These are phyloP conservation scores for Fallopia convolvulus DNA, from an alignment of 148 eudicot genomes.

Conservation along the genomic window DNA sequence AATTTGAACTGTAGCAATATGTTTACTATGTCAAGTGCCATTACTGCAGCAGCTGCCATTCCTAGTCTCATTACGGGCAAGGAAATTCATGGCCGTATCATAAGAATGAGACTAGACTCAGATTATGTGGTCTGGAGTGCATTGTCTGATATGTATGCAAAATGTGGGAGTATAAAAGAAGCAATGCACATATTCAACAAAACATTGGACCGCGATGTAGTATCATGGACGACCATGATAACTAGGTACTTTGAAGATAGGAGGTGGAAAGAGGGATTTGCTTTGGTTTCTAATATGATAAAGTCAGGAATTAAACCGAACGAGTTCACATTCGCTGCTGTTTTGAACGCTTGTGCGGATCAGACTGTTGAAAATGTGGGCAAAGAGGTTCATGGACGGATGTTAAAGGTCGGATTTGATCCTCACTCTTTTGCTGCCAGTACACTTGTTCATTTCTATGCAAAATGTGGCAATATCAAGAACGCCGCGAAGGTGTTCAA, in stretches of 20 bases:
- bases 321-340: conserved; percentile 41
- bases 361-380: conserved; percentile 36
- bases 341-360: conserved; percentile 52
- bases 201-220: conserved; percentile 44
- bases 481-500: conserved; percentile 30
- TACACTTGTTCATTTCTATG: conserved; percentile 46
- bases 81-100: conserved; percentile 52
- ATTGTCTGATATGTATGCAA: conserved; percentile 52
- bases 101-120: conserved; percentile 40
- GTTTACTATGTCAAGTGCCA: conserved; percentile 48
- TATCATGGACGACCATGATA: conserved; percentile 57
- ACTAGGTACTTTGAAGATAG: conserved; percentile 51
- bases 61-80: conserved; percentile 34
- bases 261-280: conserved; percentile 40
- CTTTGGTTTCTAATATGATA: conserved; percentile 32
- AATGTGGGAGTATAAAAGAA: conserved; percentile 45
- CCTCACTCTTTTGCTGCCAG: conserved; percentile 32
- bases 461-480: conserved; percentile 37
- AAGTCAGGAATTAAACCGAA: conserved; percentile 33
- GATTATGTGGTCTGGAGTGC: conserved; percentile 60
- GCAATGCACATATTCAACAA: conserved; percentile 42
- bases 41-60: conserved; percentile 39
- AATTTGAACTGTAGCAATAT: conserved; percentile 23
- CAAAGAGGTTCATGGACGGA: conserved; percentile 45
- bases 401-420: conserved; percentile 31